Conservation (phyloP, 768 basidiomycete genomes). For the Mycena crocata region DNA sequence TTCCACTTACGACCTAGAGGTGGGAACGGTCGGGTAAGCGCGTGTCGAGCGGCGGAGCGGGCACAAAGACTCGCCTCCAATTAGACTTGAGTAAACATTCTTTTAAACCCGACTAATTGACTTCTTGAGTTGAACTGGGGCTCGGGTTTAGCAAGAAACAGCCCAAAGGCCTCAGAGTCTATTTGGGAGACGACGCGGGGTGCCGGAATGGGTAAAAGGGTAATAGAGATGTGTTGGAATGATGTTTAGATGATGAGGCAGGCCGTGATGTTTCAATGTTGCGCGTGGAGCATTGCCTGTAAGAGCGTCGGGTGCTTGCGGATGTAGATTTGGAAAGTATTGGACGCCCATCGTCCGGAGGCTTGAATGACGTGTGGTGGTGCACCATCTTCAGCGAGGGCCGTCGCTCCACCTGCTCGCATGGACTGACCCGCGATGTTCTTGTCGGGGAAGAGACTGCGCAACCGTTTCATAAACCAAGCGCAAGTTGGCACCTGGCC, state of each 20-base stretch:
- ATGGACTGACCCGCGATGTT: constrained; percentile 44
- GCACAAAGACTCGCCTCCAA: too few species aligned
- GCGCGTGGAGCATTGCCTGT: constrained; percentile 3
- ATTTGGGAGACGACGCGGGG: too few species aligned
- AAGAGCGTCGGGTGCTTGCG: constrained; percentile 45
- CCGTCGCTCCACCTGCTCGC: constrained; percentile 50
- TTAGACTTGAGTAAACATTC: too few species aligned
- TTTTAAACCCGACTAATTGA: too few species aligned
- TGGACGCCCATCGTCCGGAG: constrained; percentile 47
- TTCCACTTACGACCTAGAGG: background rate
- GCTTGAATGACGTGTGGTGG: constrained; percentile 45
- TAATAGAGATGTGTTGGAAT: too few species aligned
- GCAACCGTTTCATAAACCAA: constrained; percentile 43
- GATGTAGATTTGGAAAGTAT: constrained; percentile 46
- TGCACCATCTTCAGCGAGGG: constrained; percentile 40
- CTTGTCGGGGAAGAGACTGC: constrained; percentile 24
- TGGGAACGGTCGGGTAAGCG: background rate
- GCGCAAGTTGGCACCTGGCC: constrained; percentile 40
- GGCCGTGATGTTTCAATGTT: too few species aligned
- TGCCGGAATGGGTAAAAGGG: too few species aligned
- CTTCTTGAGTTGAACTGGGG: too few species aligned
- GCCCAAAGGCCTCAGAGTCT: too few species aligned
- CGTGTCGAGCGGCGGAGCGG: too few species aligned
- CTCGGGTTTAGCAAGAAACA: too few species aligned
- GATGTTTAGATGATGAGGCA: too few species aligned